Base-by-base conservation (phyloP, 257 asterid genomes). In the Nicotiana tomentosiformis region DNA sequence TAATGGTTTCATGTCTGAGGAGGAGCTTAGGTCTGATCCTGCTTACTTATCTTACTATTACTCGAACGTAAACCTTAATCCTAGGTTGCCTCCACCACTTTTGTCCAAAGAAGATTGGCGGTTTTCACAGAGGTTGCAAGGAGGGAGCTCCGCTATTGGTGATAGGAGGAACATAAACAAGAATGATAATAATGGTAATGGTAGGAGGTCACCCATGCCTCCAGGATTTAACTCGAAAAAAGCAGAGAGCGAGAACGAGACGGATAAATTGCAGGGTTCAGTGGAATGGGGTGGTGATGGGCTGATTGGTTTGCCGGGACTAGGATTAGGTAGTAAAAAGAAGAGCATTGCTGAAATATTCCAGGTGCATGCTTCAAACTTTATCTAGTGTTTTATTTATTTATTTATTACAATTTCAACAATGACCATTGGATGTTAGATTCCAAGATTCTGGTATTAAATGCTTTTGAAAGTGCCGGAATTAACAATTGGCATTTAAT, bases 81-180 rank as follows among this genome's bases (percentile, higher is more conserved):
- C 99, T 49, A 94, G 99, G 91, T 87, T 96, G 82, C 99, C 99
- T 0, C 99, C 98, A n/a, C 99, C 99, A 83, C 87, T 93, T 80
- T 32, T 93, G 81, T 94, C 99, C 26, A 96, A 89, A 87, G 99
- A 94, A 91, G 99, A 94, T 86, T 94, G 97, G 98, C 89, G 99
- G 30, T 94, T 79, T 82, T 87, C 97, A 10, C 98, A 93, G 92
- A 88, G 97, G 90, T 82, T 94, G 66, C 98, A 90, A 86, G 98
- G 97, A 62, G 94, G 97, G 83, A 88, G 90, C 82, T 93, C 98
- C 30, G 97, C 97, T 3, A 90, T 96, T 88, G 98, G 98, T 84
- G 98, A 96, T 85, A 92, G 94, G 92, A 96, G 98, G 91, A 94
- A 93, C 85, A 90, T 90, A 56, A 93, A 87, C 85, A 90, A 87